phyloP scores from a whole-genome alignment of 1,139 yeast species.

The Hyphopichia burtonii region DNA sequence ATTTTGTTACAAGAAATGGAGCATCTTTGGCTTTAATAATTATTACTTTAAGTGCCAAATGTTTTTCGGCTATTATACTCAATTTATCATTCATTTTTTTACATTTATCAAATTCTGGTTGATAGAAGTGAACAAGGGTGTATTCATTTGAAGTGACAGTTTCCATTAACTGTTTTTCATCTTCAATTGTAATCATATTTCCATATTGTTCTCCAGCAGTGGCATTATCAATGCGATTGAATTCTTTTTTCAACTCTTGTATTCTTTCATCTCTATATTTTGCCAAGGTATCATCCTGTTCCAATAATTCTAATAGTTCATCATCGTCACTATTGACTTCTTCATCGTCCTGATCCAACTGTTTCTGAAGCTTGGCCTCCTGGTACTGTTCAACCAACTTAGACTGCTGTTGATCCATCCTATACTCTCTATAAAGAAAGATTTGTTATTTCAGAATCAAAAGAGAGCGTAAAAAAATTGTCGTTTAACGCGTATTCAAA shows the following conservation, averaged over 20 bases:
- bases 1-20: constrained; percentile 67
- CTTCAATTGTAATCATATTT: constrained; percentile 31
- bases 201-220: constrained; percentile 42
- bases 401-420: constrained; percentile 34
- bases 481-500: background rate
- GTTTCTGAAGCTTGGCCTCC: constrained; percentile 26
- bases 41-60: constrained; percentile 54
- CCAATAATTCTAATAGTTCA: constrained; percentile 35
- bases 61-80: constrained; percentile 50
- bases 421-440: background rate
- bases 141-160: constrained; percentile 40
- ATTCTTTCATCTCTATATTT: constrained; percentile 50
- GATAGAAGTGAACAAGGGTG: constrained; percentile 66
- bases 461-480: background rate
- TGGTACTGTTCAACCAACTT: constrained; percentile 42
- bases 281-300: constrained; percentile 31
- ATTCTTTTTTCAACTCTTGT: constrained; percentile 46
- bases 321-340: constrained; percentile 29
- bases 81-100: constrained; percentile 53
- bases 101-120: constrained; percentile 62
- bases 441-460: background rate
- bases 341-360: constrained; percentile 12
- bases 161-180: constrained; percentile 59
- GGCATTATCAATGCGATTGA: constrained; percentile 38
- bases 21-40: constrained; percentile 63